Conservation (phyloP, 1,284 basidiomycete genomes). For the Apiotrichum gracile region DNA sequence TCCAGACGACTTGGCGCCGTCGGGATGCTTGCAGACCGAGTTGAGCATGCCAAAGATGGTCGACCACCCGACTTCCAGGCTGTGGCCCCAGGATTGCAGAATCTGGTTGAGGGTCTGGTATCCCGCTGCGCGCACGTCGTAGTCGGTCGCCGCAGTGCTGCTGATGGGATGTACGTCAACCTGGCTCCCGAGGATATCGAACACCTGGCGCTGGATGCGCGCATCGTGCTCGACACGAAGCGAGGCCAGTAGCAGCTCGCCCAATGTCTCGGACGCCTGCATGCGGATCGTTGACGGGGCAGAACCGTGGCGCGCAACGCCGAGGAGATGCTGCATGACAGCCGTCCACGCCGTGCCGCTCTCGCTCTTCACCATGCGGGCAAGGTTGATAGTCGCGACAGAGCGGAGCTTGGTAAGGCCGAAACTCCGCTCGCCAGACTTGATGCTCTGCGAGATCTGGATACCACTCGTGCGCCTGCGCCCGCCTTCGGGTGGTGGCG, state of each 20-base stretch:
- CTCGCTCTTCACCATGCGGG: conserved; percentile 71
- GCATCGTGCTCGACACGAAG: conserved; percentile 56
- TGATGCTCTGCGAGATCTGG: conserved; percentile 66
- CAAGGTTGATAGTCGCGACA: conserved; percentile 73
- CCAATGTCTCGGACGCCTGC: conserved; percentile 79
- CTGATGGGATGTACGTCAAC: conserved; percentile 52
- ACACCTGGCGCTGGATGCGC: conserved; percentile 69
- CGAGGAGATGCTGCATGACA: conserved; percentile 70
- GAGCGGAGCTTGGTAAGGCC: conserved; percentile 76
- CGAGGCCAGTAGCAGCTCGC: conserved; percentile 65
- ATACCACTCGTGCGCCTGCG: conserved; percentile 79
- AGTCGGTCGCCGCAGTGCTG: conserved; percentile 37
- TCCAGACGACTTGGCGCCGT: neutral
- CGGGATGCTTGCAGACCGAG: conserved; percentile 59
- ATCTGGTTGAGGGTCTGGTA: conserved; percentile 84
- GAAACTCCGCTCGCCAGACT: conserved; percentile 58
- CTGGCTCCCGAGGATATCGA: conserved; percentile 75
- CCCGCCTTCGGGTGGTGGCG: conserved; percentile 48
- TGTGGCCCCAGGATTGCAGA: conserved; percentile 84
- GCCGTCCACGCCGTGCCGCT: conserved; percentile 80
- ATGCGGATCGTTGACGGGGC: conserved; percentile 74
- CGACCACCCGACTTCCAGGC: conserved; percentile 84
- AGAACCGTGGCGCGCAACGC: conserved; percentile 56
- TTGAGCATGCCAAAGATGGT: conserved; percentile 84
- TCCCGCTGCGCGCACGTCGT: conserved; percentile 77